These are phyloP conservation scores for Moesziomyces sp. DNA, from an alignment of 1,284 basidiomycete genomes.

Conservation along the genomic window DNA sequence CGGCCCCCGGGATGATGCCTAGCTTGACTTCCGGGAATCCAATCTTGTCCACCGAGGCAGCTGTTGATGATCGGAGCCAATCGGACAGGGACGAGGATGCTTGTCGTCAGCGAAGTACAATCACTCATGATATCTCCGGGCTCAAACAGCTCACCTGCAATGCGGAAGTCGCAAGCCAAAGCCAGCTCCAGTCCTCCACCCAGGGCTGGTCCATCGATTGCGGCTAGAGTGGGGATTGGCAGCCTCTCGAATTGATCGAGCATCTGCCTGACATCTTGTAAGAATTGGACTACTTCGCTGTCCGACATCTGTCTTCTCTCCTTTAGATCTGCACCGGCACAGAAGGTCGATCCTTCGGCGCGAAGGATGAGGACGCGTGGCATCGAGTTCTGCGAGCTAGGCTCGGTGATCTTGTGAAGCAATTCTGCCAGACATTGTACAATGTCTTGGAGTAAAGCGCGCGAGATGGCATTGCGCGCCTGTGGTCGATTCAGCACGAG, in stretches of 20 bases:
- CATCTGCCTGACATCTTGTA: constrained; percentile 78
- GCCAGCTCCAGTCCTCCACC: constrained; percentile 89
- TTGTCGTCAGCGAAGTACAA: neutral
- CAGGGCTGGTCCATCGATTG: constrained; percentile 89
- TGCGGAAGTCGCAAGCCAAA: constrained; percentile 86
- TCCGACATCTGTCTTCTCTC: constrained; percentile 79
- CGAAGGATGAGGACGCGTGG: constrained; percentile 33
- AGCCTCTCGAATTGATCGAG: constrained; percentile 80
- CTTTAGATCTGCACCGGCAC: constrained; percentile 87
- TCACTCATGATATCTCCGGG: neutral
- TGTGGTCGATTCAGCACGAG: constrained; percentile 16
- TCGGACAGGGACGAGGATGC: constrained; percentile 2
- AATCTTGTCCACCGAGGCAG: constrained; percentile 19
- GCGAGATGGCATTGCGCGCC: constrained; percentile 16
- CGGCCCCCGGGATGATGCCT: constrained; percentile 80
- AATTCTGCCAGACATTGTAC: constrained; percentile 1
- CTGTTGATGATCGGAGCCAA: constrained; percentile 9
- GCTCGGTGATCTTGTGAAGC: constrained; percentile 6
- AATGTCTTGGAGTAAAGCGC: constrained; percentile 13
- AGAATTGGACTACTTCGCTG: constrained; percentile 78
- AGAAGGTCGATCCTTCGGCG: constrained; percentile 68
- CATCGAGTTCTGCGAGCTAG: neutral
- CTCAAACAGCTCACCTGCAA: constrained; percentile 72
- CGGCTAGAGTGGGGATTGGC: constrained; percentile 88
- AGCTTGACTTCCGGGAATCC: constrained; percentile 33